Conservation (phyloP, 2,329 filamentous ascomycete genomes). For the Pestalotiopsis fici region DNA sequence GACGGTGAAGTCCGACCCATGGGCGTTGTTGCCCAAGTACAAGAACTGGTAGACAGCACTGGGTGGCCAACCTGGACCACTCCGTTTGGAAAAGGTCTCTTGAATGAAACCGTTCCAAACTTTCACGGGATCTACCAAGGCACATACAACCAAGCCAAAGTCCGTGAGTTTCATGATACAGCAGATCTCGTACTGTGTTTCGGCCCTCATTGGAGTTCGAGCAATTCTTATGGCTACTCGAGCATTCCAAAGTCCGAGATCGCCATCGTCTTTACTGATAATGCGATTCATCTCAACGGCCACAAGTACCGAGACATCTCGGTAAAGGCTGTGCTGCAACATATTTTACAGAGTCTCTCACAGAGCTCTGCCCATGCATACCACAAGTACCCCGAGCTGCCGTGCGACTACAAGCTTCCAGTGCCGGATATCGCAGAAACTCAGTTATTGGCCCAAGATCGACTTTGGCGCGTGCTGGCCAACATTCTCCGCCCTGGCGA, state of each 20-base stretch:
- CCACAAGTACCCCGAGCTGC: background rate
- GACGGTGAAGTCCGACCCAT: conserved; percentile 49
- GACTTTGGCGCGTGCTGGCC: conserved; percentile 47
- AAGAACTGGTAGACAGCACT: conserved; percentile 42
- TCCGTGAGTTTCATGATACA: conserved; percentile 36
- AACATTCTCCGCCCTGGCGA: conserved; percentile 52
- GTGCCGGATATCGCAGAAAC: background rate
- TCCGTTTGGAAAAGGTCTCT: conserved; percentile 48
- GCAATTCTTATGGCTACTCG: conserved; percentile 43
- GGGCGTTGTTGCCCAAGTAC: conserved; percentile 40
- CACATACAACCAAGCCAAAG: conserved; percentile 33
- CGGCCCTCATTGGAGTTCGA: conserved; percentile 46
- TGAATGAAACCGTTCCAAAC: conserved; percentile 47
- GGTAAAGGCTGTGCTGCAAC: background rate
- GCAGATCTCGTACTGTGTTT: conserved; percentile 47
- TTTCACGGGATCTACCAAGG: conserved; percentile 52
- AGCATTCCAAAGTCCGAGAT: conserved; percentile 33
- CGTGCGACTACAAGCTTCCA: background rate
- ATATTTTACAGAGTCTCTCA: background rate
- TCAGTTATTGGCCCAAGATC: conserved; percentile 34
- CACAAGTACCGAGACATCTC: background rate
- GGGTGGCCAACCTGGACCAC: conserved; percentile 49
- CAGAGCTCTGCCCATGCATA: background rate
- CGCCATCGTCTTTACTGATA: conserved; percentile 15
- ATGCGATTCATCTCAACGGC: background rate